These are phyloP conservation scores for Leishmania amazonensis DNA, from an alignment of 208 protist species.

Conservation along the genomic window DNA sequence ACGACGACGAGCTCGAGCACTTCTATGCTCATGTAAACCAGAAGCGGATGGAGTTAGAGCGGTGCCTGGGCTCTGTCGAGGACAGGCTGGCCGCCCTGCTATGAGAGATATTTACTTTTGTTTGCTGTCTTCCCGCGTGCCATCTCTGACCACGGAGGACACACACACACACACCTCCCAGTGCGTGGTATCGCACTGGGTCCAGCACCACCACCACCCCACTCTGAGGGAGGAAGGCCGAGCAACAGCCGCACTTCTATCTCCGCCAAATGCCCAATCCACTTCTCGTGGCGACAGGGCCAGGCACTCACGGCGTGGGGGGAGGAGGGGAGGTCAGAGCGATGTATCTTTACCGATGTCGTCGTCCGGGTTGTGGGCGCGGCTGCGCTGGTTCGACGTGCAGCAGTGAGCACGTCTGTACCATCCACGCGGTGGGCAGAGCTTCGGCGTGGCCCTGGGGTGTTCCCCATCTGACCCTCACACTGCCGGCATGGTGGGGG, in stretches of 20 bases:
- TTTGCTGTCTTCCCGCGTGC: not conserved
- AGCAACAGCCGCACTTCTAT: not conserved
- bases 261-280: not conserved
- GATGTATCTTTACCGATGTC: not conserved
- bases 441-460: too few relatives aligned
- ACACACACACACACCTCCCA: not conserved
- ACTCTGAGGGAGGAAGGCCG: not conserved
- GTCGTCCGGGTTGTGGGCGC: not conserved
- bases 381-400: not conserved
- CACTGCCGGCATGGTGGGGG: too few relatives aligned
- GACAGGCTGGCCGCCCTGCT: slow-evolving; percentile 15
- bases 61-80: slow-evolving; percentile 21
- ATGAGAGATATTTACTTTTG: not conserved
- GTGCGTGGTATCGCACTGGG: not conserved
- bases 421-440: too few relatives aligned
- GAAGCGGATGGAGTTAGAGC: slow-evolving; percentile 22
- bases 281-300: not conserved
- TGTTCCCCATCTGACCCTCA: too few relatives aligned
- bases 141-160: not conserved
- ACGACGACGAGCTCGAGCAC: slow-evolving; percentile 23
- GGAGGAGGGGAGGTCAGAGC: not conserved
- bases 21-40: slow-evolving; percentile 31
- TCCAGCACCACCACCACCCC: not conserved
- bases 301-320: not conserved
- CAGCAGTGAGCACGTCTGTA: too few relatives aligned